Percentiles rank a stretch among this genome's conserved stretches.
Evolutionary conservation across 2,329 filamentous ascomycete genomes (phyloP).

Genomic region (Fusarium lateritium): DNA sequence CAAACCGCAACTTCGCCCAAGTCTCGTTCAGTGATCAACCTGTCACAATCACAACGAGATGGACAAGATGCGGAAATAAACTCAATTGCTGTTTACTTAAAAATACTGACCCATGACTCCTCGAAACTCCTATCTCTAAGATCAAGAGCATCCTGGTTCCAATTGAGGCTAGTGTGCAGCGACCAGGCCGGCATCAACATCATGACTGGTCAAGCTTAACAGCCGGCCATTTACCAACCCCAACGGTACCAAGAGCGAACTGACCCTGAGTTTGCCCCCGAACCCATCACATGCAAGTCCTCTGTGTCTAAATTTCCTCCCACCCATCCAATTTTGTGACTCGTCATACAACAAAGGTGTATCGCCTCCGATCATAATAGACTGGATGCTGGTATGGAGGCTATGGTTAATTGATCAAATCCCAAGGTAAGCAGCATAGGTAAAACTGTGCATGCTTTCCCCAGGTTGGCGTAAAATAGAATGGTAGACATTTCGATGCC

Average conservation of each 20-base stretch:
- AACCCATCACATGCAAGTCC: slow-evolving; percentile 17
- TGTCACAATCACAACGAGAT: not conserved
- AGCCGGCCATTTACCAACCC: slow-evolving; percentile 3
- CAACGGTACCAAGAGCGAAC: slow-evolving; percentile 13
- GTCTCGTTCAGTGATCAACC: not conserved
- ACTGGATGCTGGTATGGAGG: slow-evolving; percentile 36
- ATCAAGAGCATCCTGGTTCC: slow-evolving; percentile 16
- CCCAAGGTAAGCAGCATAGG: slow-evolving; percentile 21
- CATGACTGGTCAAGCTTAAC: not conserved
- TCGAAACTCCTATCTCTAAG: slow-evolving; percentile 26
- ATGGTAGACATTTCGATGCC: slow-evolving; percentile 30
- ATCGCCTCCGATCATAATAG: slow-evolving; percentile 18
- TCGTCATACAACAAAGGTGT: slow-evolving; percentile 22
- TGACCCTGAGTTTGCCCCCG: not conserved
- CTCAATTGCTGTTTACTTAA: slow-evolving; percentile 27
- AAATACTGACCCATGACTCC: slow-evolving; percentile 30
- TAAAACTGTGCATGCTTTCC: slow-evolving; percentile 6
- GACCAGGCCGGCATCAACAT: slow-evolving; percentile 1
- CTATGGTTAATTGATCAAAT: slow-evolving; percentile 47
- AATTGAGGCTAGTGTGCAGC: slow-evolving; percentile 16
- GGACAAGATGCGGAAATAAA: not conserved
- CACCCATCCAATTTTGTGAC: slow-evolving; percentile 39
- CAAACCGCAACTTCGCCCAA: not conserved
- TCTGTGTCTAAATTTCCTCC: slow-evolving; percentile 27
- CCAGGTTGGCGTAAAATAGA: slow-evolving; percentile 25